phyloP scores from a whole-genome alignment of 345 rosid genomes.

The Atalantia buxifolia region DNA sequence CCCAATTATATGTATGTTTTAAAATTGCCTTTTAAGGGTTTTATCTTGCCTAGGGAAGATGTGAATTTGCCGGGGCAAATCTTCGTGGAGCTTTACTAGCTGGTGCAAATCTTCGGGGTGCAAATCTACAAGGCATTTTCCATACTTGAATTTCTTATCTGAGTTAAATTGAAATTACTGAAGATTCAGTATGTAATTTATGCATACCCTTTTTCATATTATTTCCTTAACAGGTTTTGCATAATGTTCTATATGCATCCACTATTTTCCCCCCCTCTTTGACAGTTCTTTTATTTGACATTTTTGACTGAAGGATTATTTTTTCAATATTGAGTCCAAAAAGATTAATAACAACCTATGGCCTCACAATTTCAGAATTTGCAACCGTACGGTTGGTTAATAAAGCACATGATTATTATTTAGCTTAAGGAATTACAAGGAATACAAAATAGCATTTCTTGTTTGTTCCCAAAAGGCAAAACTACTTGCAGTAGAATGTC shows the following conservation, averaged over 20 bases:
- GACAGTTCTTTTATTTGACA: neutral
- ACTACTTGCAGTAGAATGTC: neutral
- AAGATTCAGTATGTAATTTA: neutral
- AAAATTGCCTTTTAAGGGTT: constrained; percentile 19
- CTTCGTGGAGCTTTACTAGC: constrained; percentile 85
- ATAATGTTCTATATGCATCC: neutral
- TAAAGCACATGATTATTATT: neutral
- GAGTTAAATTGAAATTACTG: neutral
- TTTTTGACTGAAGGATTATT: neutral
- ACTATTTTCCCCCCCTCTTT: no score
- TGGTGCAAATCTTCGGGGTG: constrained; percentile 93
- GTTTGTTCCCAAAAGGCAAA: no score
- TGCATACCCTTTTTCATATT: neutral
- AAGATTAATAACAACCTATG: neutral
- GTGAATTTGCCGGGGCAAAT: constrained; percentile 88
- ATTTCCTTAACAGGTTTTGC: neutral
- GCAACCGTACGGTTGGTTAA: neutral
- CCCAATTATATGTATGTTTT: neutral
- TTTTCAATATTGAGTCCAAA: neutral
- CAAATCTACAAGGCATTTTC: constrained; percentile 75
- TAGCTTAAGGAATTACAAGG: no score
- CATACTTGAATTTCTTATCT: neutral
- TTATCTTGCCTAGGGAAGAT: constrained; percentile 64
- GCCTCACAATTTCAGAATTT: neutral
- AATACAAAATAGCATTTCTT: no score